Percentiles rank a stretch among this genome's conserved stretches.
These are phyloP conservation scores for Lichtheimia ornata DNA, from an alignment of 371 early-diverging fungal genomes.

Conservation along the genomic window DNA sequence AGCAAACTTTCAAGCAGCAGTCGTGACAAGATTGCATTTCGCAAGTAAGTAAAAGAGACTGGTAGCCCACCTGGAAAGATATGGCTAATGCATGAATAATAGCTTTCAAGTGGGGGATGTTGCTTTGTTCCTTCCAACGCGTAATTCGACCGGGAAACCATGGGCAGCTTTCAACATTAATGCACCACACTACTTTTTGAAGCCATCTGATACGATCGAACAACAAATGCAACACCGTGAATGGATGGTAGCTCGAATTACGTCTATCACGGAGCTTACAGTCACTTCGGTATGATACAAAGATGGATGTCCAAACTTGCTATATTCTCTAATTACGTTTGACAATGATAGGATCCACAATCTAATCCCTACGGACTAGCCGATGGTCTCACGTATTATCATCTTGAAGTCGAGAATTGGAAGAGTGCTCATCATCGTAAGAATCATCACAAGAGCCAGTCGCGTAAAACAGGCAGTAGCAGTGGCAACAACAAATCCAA, in stretches of 20 bases:
- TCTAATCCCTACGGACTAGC: constrained; percentile 70
- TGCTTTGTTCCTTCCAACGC: constrained; percentile 75
- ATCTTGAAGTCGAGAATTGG: constrained; percentile 63
- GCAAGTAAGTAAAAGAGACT: constrained; percentile 47
- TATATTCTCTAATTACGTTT: background rate
- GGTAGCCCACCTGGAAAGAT: background rate
- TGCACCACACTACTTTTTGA: constrained; percentile 75
- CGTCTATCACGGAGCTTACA: constrained; percentile 53
- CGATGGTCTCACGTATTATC: constrained; percentile 58
- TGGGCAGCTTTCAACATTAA: constrained; percentile 86
- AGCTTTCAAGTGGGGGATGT: constrained; percentile 75
- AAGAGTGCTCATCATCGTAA: constrained; percentile 15
- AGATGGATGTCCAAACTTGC: background rate
- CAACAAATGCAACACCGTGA: constrained; percentile 55
- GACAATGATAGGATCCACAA: constrained; percentile 24
- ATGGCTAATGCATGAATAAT: constrained; percentile 1
- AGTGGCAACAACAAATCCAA: constrained; percentile 5
- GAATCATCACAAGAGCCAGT: constrained; percentile 3
- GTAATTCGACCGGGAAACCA: constrained; percentile 68
- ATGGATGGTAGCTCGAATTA: constrained; percentile 73
- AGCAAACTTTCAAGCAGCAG: constrained; percentile 29
- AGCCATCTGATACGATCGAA: constrained; percentile 43
- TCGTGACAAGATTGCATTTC: constrained; percentile 64
- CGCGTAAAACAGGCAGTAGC: background rate
- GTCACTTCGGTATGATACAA: constrained; percentile 24